Conservation (phyloP, 306 rosid genomes). For the Rosa rugosa region DNA sequence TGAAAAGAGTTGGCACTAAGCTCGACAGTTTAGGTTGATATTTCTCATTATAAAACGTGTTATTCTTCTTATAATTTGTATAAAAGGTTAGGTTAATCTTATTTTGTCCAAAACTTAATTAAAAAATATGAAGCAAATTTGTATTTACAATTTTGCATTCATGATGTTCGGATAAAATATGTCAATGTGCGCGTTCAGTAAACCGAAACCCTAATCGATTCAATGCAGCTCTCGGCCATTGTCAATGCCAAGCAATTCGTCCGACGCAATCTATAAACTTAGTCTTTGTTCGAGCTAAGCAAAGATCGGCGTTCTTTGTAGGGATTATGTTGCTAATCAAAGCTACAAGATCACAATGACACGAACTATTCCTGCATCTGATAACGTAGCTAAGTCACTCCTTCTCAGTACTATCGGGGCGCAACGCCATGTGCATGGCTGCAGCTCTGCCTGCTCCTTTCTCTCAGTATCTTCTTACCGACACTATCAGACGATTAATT, state of each 20-base stretch:
- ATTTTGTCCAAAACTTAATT: not conserved
- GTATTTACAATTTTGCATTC: not conserved
- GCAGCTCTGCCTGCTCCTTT: not conserved
- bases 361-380: not conserved
- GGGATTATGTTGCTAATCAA: conserved; percentile 21
- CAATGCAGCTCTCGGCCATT: not conserved
- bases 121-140: not conserved
- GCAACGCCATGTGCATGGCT: conserved; percentile 10
- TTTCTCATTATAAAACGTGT: too few relatives aligned
- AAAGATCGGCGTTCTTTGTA: not conserved
- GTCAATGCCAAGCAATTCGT: not conserved
- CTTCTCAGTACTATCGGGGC: not conserved
- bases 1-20: too few relatives aligned
- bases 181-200: too few relatives aligned
- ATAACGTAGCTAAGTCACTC: not conserved
- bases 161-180: not conserved
- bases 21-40: too few relatives aligned
- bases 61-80: too few relatives aligned
- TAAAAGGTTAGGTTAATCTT: not conserved
- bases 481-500: conserved; percentile 1
- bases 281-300: not conserved
- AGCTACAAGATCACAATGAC: not conserved
- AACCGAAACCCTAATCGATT: not conserved
- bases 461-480: conserved; percentile 10
- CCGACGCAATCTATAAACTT: not conserved